Evolutionary conservation across 257 asterid species (phyloP).

Genomic region (Cinchona pubescens): DNA sequence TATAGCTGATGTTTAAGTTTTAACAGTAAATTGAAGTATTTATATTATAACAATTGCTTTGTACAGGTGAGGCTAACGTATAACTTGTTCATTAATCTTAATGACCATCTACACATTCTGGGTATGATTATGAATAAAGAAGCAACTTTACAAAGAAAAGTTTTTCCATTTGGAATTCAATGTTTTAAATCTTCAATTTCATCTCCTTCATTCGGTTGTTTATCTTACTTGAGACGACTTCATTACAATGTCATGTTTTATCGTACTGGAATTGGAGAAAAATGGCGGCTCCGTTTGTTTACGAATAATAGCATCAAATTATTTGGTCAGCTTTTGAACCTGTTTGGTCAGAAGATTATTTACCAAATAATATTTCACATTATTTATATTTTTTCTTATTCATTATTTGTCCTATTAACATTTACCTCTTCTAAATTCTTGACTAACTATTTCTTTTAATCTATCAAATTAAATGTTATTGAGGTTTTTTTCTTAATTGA

Average conservation of each 20-base stretch:
- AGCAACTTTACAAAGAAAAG: constrained; percentile 11
- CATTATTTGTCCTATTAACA: too few species aligned
- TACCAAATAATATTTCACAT: too few species aligned
- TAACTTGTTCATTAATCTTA: constrained; percentile 19
- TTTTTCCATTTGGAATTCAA: background rate
- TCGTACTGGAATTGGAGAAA: background rate
- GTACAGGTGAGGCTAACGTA: constrained; percentile 20
- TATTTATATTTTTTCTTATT: too few species aligned
- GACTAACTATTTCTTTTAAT: too few species aligned
- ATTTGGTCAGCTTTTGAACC: too few species aligned
- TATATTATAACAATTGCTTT: background rate
- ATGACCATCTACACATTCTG: background rate
- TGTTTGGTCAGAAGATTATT: too few species aligned
- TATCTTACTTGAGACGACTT: background rate
- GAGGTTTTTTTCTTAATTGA: too few species aligned
- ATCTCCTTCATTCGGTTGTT: background rate
- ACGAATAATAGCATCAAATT: too few species aligned
- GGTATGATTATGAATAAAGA: background rate
- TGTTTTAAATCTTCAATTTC: background rate
- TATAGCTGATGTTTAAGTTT: constrained; percentile 7
- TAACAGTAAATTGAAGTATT: background rate
- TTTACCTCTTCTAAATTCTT: too few species aligned
- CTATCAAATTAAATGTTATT: too few species aligned
- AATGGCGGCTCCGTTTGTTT: too few species aligned
- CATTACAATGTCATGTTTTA: background rate